Base-by-base conservation (phyloP, 2,329 filamentous ascomycete species). In the Aspergillus niger region DNA sequence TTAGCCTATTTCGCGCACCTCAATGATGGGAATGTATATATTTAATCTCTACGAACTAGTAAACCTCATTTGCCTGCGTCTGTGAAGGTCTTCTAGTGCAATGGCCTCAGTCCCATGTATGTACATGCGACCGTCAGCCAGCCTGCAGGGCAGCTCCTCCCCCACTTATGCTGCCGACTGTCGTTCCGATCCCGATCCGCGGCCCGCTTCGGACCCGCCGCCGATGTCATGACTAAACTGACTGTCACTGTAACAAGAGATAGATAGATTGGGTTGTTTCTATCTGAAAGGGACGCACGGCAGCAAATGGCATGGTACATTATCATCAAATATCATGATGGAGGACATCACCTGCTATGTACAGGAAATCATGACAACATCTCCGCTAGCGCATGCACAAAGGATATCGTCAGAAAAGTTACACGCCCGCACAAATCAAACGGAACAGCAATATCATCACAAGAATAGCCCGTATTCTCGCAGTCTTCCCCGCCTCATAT, bases 131-230 rank as follows among this genome's bases (percentile, higher is more conserved):
- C 32, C 2, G 32, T 13, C 11, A 36, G 11, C 11, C 32, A 13
- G 32, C 11, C 32, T 36, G 11, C 32, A 36, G 32, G 32, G 32
- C 32, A 36, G 11, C 11, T 41, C 11, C 17, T 47, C 41, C 41
- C 41, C 41, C 41, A 55, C 39, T 11, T 22, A 10, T 15, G 26
- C 24, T 44, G 52, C 52, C 38, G 28, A 22, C 24, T 36, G 26
- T 44, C 4, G n/a, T 32, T 22, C 53, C 53, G 39, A 32, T 57
- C 58, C 62, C 64, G 62, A 64, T 59, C 64, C 62, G 62, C 64
- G 62, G 64, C 49, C 62, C 62, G 61, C 58, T 24, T 59, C 58
- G 55, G 51, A 39, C 28, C 13, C 24, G 36, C 20, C 15, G 28
- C 54, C 43, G 38, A 47, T 26, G 10, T 30, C 43, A 49, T 36